These are phyloP conservation scores for Leccinum griseonigrum DNA, from an alignment of 1,284 basidiomycete genomes.

Conservation along the genomic window DNA sequence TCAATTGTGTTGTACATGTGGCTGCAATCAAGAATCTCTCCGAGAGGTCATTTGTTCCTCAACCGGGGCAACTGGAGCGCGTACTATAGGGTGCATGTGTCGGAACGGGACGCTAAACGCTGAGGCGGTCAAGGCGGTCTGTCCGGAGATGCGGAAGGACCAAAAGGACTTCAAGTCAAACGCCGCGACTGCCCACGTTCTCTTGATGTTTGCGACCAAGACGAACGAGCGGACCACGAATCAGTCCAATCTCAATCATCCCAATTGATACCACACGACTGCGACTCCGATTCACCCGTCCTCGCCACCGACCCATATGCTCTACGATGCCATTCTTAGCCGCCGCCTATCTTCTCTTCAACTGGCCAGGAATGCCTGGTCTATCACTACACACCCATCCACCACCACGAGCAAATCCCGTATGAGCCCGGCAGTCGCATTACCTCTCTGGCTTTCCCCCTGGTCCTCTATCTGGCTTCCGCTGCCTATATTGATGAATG, in stretches of 20 bases:
- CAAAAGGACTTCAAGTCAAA: conserved; percentile 45
- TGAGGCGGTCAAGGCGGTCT: conserved; percentile 67
- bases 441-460: not conserved
- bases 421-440: too few species aligned
- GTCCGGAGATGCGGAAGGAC: conserved; percentile 61
- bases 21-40: conserved; percentile 44
- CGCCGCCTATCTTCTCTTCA: too few species aligned
- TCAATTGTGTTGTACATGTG: conserved; percentile 72
- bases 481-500: not conserved
- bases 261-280: too few species aligned
- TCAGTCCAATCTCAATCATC: too few species aligned
- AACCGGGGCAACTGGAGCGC: conserved; percentile 72
- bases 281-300: too few species aligned
- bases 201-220: conserved; percentile 52
- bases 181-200: conserved; percentile 45
- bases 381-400: too few species aligned
- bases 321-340: too few species aligned
- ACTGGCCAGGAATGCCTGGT: too few species aligned
- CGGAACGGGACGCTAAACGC: conserved; percentile 57
- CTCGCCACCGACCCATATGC: too few species aligned
- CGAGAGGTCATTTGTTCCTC: conserved; percentile 48
- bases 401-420: too few species aligned
- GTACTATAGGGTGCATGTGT: conserved; percentile 81
- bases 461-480: not conserved
- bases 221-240: conserved; percentile 34